Percentiles rank a stretch among this genome's conserved stretches.
Evolutionary conservation across 345 rosid genomes (phyloP).

Genomic region (Aquilaria sinensis): DNA sequence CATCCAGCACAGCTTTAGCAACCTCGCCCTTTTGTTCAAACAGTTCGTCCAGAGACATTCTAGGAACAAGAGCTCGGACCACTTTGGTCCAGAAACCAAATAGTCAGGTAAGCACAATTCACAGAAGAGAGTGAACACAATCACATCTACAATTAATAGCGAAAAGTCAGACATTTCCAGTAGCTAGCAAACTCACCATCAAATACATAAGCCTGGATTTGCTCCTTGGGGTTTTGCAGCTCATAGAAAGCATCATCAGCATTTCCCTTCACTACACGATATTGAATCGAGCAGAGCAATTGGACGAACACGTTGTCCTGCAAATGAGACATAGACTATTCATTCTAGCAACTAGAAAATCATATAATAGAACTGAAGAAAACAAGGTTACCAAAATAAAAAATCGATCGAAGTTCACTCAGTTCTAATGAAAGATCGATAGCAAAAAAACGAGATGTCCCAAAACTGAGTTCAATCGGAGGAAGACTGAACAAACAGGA

Average conservation of each 20-base stretch:
- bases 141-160: not conserved
- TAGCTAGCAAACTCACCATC: constrained; percentile 47
- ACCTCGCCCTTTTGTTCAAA: constrained; percentile 99
- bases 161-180: not conserved
- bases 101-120: not conserved
- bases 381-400: constrained; percentile 1
- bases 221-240: constrained; percentile 86
- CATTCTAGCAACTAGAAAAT: not conserved
- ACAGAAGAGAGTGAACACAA: not conserved
- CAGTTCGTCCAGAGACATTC: constrained; percentile 81
- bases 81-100: constrained; percentile 31
- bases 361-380: not conserved
- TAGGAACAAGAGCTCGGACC: constrained; percentile 92
- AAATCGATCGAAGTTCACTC: not conserved
- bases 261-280: constrained; percentile 54
- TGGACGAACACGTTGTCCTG: constrained; percentile 98
- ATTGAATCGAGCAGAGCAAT: constrained; percentile 88
- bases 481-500: not conserved
- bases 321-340: constrained; percentile 2
- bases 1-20: constrained; percentile 88
- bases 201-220: constrained; percentile 94
- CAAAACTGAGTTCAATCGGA: not conserved
- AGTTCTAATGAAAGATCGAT: too few species aligned
- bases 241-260: constrained; percentile 99
- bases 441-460: too few species aligned